Base-by-base conservation (phyloP, 768 basidiomycete species). In the Daedaleopsis nitida region DNA sequence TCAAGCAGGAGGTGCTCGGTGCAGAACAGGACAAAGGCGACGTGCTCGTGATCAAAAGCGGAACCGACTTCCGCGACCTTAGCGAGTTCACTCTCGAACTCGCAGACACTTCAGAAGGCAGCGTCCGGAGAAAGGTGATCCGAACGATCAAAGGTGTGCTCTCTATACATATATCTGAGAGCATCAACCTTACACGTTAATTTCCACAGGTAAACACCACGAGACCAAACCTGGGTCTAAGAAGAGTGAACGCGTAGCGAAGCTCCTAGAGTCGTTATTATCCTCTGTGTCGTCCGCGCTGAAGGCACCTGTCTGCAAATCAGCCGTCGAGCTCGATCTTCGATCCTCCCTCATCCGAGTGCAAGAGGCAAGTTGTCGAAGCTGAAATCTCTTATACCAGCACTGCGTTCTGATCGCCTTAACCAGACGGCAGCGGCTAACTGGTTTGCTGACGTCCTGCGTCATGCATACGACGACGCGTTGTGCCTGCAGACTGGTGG, bases 11-110 rank as follows among this genome's bases (percentile, higher is more conserved):
- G 4, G 80, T 83, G 32, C 80, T 88, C 16, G 93, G 90, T 32
- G 85, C 86, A 7, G 89, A 92, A 66, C 77, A 75, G n/a, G 91
- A 92, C 65, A 68, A 82, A 1, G 90, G 90, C 4, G 86, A 90
- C 52, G 77, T 90, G 34, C 76, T 92, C 19, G 79, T 90, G 19
- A 77, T 94, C 61, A 96, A 96, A 74, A 94, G 91, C 68, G 94
- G 94, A 9, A 91, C 88, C 2, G 93, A 96, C 74, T 96, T 96
- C 70, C 83, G 90, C 39, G 93, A 96, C 64, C 76, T 96, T 37
- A 92, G 91, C 54, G 90, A 92, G 62, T 76, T 94, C 47, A 78
- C 74, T 0, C 74, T 96, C 21, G 85, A 86, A 58, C 75, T 96
- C 14, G 75, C 77, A 27, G 75, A 83, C 52, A 80, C 87, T 1